Base-by-base conservation (phyloP, 805 yeast genomes). In the Torulaspora franciscae region DNA sequence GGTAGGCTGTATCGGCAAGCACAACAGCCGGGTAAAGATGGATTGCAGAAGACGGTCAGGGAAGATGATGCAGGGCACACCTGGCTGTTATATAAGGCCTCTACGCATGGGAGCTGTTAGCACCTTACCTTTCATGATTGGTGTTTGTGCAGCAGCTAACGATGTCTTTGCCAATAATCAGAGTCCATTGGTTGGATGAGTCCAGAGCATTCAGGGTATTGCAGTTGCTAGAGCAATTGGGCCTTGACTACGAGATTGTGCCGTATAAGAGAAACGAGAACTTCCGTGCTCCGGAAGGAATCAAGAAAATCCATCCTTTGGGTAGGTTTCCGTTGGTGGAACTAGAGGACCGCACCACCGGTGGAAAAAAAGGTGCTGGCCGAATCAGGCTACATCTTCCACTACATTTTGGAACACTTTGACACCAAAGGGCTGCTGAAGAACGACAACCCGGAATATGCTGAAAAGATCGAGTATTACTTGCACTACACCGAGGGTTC, bases 251-350 rank as follows among this genome's bases (percentile, higher is more conserved):
- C 55, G 76, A 74, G 10, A 62, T 81, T 14, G 73, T 77, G 50
- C 57, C 73, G 2, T 80, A 77, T 60, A 62, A 73, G 45, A 71
- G 89, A 40, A 68, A 75, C 49, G 66, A 70, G 2, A 63, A 66
- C 7, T 67, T 70, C 14, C 70, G 70, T 62, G 80, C 80, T 1
- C 79, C 77, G 6, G 65, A 66, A 2, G 79, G 68, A 29, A 61
- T 81, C 32, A 69, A 69, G 47, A 66, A 74, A 32, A 65, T 80
- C 8, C 84, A 79, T 55, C 83, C 85, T 7, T 62, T 77, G 17
- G 89, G 88, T 0, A 80, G 79, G 55, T 67, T 80, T 0, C 91
- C 91, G 1, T 60, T 81, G 1, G 49, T 84, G 35, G 82, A 76
- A 49, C 58, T 72, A 29, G 67, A 68, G 35, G 72, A 68, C 23